Evolutionary conservation across 2,329 filamentous ascomycete species (phyloP), one percentile per base, ranked within the genome.

Genomic region (Trichoderma simmonsii): DNA sequence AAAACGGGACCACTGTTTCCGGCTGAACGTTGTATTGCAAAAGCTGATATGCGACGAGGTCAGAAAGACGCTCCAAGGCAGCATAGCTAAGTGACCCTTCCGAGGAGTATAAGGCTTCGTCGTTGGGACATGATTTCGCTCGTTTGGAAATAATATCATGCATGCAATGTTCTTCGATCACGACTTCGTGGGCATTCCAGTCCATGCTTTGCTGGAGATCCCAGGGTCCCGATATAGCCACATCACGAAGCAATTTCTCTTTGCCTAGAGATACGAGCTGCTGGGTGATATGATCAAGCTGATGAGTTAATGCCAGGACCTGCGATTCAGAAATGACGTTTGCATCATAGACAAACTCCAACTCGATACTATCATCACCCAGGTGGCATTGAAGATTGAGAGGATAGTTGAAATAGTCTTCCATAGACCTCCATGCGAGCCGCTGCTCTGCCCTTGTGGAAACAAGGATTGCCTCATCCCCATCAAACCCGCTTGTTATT

Each of bases 381-480:
- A 72, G 6, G 12, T 43, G 30, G 26, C 43, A 69, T 36, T 57
- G 43, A 1, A 72, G 36, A 6, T 62, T 54, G 12, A 72, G 60
- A 3, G 71, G 65, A 34, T 72, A 72, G 32, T 56, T 57, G 48
- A 51, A 72, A 32, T 72, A 72, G 11, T 56, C 36, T n/a, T 56
- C 30, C 57, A 67, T 71, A 8, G 70, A 67, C 18, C 51, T n/a
- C 28, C 32, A 32, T 15, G 70, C 39, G 3, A 71, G 6, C 4
- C 34, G 21, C 18, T 61, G 56, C 36, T 71, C 70, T 24, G 51
- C 34, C 14, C 54, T 51, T 21, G 26, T 39, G 21, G 62, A 59
- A 34, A 59, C 11, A 4, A 71, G 36, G 15, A 71, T 68, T 12
- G 63, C n/a, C 4, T 71, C 63, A 8, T 26, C 30, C 5, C 7